Percentiles rank a stretch among this genome's conserved stretches.
Conservation (phyloP, 2,329 filamentous ascomycete species). For the Trichoderma cornu-damae region DNA sequence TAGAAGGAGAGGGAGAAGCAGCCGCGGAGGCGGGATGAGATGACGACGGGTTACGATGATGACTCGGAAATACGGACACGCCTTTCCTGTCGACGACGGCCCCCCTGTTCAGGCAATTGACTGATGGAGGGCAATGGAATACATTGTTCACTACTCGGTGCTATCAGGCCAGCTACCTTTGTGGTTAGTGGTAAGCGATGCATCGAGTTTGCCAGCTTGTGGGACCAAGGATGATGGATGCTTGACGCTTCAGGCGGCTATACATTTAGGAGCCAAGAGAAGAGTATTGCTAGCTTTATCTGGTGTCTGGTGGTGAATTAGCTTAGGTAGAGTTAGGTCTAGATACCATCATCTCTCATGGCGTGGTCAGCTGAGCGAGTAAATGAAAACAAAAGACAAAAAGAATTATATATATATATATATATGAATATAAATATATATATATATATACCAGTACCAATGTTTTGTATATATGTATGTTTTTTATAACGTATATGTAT, state of each 20-base stretch:
- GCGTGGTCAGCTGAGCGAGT: not conserved
- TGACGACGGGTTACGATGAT: constrained; percentile 4
- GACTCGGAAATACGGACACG: not conserved
- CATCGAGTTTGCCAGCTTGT: not conserved
- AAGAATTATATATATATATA: not conserved
- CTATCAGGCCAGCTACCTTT: not conserved
- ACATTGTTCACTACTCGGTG: not conserved
- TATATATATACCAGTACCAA: no score
- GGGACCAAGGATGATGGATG: not conserved
- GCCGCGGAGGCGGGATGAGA: not conserved
- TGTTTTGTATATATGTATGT: no score
- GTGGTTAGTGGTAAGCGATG: not conserved
- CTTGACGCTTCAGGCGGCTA: not conserved
- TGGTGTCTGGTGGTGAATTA: no score
- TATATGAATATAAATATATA: no score
- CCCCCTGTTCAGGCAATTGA: not conserved
- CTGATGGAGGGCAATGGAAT: not conserved
- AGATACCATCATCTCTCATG: not conserved
- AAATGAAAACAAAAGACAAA: not conserved
- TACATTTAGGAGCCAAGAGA: not conserved
- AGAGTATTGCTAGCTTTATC: constrained; percentile 1
- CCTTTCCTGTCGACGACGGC: not conserved
- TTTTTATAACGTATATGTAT: no score
- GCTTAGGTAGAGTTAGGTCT: constrained; percentile 9
- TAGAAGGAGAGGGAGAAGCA: constrained; percentile 9